phyloP scores from a whole-genome alignment of 1,139 yeast genomes.

The Torulaspora globosa region DNA sequence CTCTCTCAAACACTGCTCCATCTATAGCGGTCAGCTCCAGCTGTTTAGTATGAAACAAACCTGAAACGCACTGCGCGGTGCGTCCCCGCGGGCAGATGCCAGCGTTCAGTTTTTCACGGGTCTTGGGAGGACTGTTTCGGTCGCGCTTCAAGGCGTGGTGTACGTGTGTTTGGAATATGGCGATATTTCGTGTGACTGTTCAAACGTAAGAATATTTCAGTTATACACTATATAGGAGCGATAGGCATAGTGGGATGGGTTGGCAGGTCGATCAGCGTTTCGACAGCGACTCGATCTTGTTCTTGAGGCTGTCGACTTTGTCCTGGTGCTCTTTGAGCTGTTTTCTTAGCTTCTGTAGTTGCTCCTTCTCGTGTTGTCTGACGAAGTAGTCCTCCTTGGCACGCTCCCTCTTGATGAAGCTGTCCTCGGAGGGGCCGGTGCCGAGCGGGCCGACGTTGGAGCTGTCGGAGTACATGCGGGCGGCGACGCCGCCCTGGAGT shows the following conservation, averaged over 20 bases:
- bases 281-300: conserved; percentile 25
- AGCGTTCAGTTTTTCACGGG: too few species aligned
- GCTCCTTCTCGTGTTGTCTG: conserved; percentile 60
- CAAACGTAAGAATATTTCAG: conserved; percentile 4
- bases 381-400: conserved; percentile 66
- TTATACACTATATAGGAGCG: neutral
- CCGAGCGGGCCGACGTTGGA: conserved; percentile 49
- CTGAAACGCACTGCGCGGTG: neutral
- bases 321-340: conserved; percentile 51
- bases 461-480: conserved; percentile 51
- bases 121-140: neutral
- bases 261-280: conserved; percentile 5
- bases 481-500: conserved; percentile 30
- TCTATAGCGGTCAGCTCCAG: neutral
- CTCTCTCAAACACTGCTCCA: too few species aligned
- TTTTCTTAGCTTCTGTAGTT: conserved; percentile 50
- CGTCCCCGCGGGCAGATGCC: too few species aligned
- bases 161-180: neutral
- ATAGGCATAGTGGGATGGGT: too few species aligned
- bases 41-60: neutral
- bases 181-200: conserved; percentile 2
- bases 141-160: neutral
- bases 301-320: conserved; percentile 38
- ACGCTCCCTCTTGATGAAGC: conserved; percentile 63
- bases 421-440: conserved; percentile 46